A percentile compares a stretch with the other conserved stretches of the same genome.
These are phyloP conservation scores for Pleurotus tuoliensis DNA, from an alignment of 768 basidiomycete genomes.

Conservation along the genomic window DNA sequence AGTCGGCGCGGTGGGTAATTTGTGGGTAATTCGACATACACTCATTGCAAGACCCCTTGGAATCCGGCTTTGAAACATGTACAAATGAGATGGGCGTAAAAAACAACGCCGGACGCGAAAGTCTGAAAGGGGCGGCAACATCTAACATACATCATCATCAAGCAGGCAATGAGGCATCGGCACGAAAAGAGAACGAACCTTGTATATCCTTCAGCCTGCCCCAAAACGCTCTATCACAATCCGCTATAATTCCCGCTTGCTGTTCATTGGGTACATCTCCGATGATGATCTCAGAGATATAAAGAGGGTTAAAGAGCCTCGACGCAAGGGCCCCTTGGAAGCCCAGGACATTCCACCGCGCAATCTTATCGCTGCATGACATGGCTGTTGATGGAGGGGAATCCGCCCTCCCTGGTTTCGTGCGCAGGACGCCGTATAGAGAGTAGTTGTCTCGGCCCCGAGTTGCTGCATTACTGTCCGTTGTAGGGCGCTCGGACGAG, in stretches of 20 bases:
- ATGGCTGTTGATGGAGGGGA: constrained; percentile 78
- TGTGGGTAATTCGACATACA: constrained; percentile 35
- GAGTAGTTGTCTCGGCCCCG: constrained; percentile 82
- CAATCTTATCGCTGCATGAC: constrained; percentile 96
- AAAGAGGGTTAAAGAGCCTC: constrained; percentile 53
- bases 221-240: constrained; percentile 70
- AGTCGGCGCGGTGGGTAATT: not conserved
- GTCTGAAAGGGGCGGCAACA: constrained; percentile 31
- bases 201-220: constrained; percentile 41
- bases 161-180: not conserved
- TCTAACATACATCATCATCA: too few species aligned
- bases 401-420: constrained; percentile 92
- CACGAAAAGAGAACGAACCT: constrained; percentile 30
- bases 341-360: constrained; percentile 79
- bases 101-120: constrained; percentile 45
- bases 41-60: constrained; percentile 61
- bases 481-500: constrained; percentile 28
- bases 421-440: constrained; percentile 73
- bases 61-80: constrained; percentile 34
- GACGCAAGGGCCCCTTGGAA: constrained; percentile 80
- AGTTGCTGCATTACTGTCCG: constrained; percentile 38
- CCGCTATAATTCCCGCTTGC: constrained; percentile 40
- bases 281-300: constrained; percentile 62
- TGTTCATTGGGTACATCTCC: constrained; percentile 57
- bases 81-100: constrained; percentile 61